Base-by-base conservation (phyloP, 2,329 filamentous ascomycete species). In the Aphanoascus verrucosus region DNA sequence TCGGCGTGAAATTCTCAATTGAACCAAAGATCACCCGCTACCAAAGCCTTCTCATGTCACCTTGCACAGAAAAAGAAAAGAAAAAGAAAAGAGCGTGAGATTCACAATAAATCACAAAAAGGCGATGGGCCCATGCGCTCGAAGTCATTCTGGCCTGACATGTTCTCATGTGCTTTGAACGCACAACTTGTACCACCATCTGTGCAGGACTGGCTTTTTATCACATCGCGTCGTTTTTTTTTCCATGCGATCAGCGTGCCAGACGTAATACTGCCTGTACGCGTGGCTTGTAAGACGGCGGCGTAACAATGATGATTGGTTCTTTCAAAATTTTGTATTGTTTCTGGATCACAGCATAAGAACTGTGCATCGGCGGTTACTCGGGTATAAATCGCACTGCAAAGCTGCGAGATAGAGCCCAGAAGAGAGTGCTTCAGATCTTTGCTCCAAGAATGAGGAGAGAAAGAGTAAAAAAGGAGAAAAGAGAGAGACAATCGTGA, bases 201-300 rank as follows among this genome's bases (percentile, higher is more conserved):
- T 4, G 23, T 7, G 23, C 23, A 7, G 23, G 23, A 28, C 23
- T 28, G 23, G 23, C 23, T 28, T 3, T 7, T 28, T 7, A 28
- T 28, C 23, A 28, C 23, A 28, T 28, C 7, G 23, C 7, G 3
- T 28, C 7, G 3, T 28, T 4, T 28, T n/a, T 35, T 44, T 51
- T 43, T 11, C 38, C n/a, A 51, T 51, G 40, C 49, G 17, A 28
- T 28, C 23, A 28, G 3, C 23, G 40, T 15, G 20, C 19, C 43
- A 5, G 23, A 28, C n/a, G 15, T 41, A 41, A 19, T 51, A 17
- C 23, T 44, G 38, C 23, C 20, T 37, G 40, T 35, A 51, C 40
- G 49, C 49, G 49, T 51, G 49, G 49, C 49, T 44, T 44, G 49
- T 51, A 15, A 43, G 15, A 51, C 49, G 32, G 49, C 15, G 5